Base-by-base conservation (phyloP, 805 yeast species). In the Candida takata region DNA sequence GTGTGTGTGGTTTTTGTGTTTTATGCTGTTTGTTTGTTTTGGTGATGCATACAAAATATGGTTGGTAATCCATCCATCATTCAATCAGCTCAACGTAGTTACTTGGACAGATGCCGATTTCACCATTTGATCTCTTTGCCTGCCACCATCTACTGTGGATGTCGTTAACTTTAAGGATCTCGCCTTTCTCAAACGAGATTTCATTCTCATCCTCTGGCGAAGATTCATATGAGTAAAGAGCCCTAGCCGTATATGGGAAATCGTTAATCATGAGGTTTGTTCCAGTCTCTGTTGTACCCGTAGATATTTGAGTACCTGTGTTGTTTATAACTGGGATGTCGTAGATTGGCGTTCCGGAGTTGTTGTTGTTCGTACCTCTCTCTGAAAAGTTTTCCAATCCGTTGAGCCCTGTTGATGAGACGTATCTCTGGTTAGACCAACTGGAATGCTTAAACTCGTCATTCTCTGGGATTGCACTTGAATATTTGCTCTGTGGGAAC, bases 101-200 rank as follows among this genome's bases (percentile, higher is more conserved):
- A 51, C 95, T 81, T 34, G 98, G 97, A 60, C 95, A 87, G 51
- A 90, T 90, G 47, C 97, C 98, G 29, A 86, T 83, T 57, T 87
- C 92, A 24, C 98, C 98, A 48, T 77, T 82, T 8, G 81, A 70
- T 53, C 88, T 75, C 58, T 83, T 77, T 27, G 95, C 97, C 62
- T 87, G 95, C 97, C 97, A 90, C 98, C 98, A 90, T 62, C 94
- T 79, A 31, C 97, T 97, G 46, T 84, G 84, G 38, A 86, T 85
- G 54, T 90, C 97, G 48, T 85, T 85, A 24, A 90, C 95, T 51
- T 80, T 86, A 58, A 90, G 70, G n/a, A 86, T 65, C 59, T 90
- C 97, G 37, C 92, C 96, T 58, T 88, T 86, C 44, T 71, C 77
- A 53, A 90, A 92, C 5, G 95, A 82, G 17, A 90, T 74, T 62